Conservation (phyloP, 2,329 filamentous ascomycete genomes). For the Neospermospora avenae region DNA sequence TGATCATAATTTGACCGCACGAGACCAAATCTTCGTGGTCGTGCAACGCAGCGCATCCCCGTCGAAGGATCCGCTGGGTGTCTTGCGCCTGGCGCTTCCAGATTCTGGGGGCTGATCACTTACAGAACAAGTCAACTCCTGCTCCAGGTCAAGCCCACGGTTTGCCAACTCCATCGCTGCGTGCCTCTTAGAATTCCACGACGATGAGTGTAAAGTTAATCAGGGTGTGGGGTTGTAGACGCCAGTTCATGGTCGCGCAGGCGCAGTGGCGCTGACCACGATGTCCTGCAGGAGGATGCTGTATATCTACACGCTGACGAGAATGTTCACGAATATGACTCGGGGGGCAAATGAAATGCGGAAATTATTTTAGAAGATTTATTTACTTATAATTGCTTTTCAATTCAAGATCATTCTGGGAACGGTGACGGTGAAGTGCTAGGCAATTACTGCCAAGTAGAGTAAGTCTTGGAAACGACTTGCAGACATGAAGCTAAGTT, state of each 20-base stretch:
- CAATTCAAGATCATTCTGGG: neutral
- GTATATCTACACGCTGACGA: conserved; percentile 14
- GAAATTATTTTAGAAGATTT: neutral
- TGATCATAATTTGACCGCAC: neutral
- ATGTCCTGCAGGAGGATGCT: conserved; percentile 2
- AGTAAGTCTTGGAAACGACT: neutral
- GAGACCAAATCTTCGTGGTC: conserved; percentile 8
- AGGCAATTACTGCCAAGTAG: neutral
- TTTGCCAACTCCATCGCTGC: conserved; percentile 48
- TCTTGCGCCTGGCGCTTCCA: conserved; percentile 5
- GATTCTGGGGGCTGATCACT: conserved; percentile 38
- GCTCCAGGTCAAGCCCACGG: conserved; percentile 71
- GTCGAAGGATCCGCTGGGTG: conserved; percentile 8
- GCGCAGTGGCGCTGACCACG: conserved; percentile 12
- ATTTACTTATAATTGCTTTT: neutral
- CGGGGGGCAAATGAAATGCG: neutral
- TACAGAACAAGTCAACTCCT: conserved; percentile 93
- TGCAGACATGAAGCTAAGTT: neutral
- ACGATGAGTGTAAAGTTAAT: neutral
- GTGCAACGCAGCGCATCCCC: conserved; percentile 14
- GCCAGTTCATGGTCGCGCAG: conserved; percentile 10
- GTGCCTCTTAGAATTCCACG: neutral
- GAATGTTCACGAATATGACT: conserved; percentile 1
- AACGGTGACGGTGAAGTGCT: neutral
- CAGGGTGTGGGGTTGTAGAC: conserved; percentile 6